phyloP scores from a whole-genome alignment of 1,284 basidiomycete species.

The Waitea zeae region DNA sequence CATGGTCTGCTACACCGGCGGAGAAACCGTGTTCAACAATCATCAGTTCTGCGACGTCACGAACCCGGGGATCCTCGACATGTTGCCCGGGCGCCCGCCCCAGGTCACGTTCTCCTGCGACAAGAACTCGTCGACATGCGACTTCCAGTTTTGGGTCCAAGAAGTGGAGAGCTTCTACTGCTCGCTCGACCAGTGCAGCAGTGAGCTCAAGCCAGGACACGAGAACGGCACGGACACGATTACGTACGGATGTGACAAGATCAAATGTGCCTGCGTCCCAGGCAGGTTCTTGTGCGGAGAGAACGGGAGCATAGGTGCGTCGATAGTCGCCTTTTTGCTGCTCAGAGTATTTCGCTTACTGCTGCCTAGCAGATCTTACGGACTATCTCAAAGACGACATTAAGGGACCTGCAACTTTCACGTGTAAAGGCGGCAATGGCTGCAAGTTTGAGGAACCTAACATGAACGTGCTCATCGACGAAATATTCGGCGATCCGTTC shows the following conservation, averaged over 20 bases:
- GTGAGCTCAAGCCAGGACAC: conserved; percentile 31
- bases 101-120: conserved; percentile 93
- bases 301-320: conserved; percentile 81
- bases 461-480: conserved; percentile 89
- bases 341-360: conserved; percentile 1
- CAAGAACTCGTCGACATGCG: conserved; percentile 40
- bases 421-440: conserved; percentile 55
- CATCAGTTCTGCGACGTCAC: conserved; percentile 98
- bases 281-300: conserved; percentile 92
- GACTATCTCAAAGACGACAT: conserved; percentile 88
- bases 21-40: conserved; percentile 80
- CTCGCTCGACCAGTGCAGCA: conserved; percentile 51
- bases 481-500: conserved; percentile 83
- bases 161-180: conserved; percentile 94
- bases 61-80: conserved; percentile 81
- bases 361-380: conserved; percentile 56
- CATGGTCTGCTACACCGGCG: conserved; percentile 90
- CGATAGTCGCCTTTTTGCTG: conserved; percentile 1
- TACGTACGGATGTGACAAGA: conserved; percentile 65
- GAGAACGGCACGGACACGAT: conserved; percentile 51
- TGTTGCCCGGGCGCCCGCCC: conserved; percentile 75
- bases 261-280: conserved; percentile 84
- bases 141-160: conserved; percentile 97
- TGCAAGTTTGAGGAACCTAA: conserved; percentile 91
- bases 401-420: conserved; percentile 80